Evolutionary conservation across 2,329 filamentous ascomycete genomes (phyloP).

Genomic region (Epichloe hybrida): DNA sequence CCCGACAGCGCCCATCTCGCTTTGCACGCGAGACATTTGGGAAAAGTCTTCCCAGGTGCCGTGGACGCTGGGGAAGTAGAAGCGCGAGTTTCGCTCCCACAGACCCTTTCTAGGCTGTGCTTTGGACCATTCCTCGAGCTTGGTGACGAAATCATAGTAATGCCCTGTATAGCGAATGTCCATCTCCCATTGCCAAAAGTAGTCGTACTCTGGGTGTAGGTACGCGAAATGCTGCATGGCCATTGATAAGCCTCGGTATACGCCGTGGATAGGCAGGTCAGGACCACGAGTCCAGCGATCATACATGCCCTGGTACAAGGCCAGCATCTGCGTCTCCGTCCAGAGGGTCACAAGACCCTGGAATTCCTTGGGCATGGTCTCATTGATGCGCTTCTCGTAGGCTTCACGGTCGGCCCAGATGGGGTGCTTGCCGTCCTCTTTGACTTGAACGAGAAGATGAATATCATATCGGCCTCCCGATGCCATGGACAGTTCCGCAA

Average conservation of each 20-base stretch:
- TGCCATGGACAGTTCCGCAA: conserved; percentile 66
- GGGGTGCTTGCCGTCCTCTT: conserved; percentile 57
- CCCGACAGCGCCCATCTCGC: conserved; percentile 52
- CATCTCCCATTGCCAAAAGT: conserved; percentile 94
- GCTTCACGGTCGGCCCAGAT: conserved; percentile 63
- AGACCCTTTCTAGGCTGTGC: conserved; percentile 65
- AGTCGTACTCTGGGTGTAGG: conserved; percentile 77
- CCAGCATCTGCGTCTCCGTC: conserved; percentile 86
- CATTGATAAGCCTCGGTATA: conserved; percentile 88
- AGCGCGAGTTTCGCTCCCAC: conserved; percentile 68
- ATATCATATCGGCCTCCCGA: conserved; percentile 81
- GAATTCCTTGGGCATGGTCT: conserved; percentile 71
- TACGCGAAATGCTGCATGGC: conserved; percentile 88
- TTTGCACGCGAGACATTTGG: conserved; percentile 59
- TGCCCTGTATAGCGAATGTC: conserved; percentile 83
- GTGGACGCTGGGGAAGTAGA: conserved; percentile 65
- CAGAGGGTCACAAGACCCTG: conserved; percentile 78
- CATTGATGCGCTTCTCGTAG: conserved; percentile 53
- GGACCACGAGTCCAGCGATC: conserved; percentile 55
- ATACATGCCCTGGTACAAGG: conserved; percentile 77
- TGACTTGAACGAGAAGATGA: conserved; percentile 74
- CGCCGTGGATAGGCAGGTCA: conserved; percentile 71
- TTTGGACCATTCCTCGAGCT: conserved; percentile 54
- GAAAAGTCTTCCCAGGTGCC: conserved; percentile 70
- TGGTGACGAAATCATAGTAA: conserved; percentile 62